Percentiles rank a stretch among this genome's conserved stretches.
phyloP scores from a whole-genome alignment of 495 filamentous ascomycete species.

The Podospora sp. region DNA sequence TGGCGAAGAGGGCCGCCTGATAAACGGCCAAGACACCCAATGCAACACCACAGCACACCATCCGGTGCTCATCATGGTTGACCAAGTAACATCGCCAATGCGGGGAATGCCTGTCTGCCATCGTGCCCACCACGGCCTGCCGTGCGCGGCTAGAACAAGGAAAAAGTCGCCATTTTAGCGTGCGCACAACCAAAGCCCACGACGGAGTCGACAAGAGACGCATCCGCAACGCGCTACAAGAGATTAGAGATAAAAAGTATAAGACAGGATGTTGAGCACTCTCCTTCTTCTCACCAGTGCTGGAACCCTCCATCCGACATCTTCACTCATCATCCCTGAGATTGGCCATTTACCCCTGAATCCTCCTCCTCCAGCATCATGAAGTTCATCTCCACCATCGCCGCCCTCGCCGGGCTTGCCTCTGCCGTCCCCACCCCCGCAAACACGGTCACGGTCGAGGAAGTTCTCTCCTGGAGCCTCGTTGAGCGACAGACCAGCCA shows the following conservation, averaged over 20 bases:
- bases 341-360: background rate
- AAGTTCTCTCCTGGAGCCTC: constrained; percentile 17
- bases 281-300: background rate
- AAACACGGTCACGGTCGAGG: constrained; percentile 7
- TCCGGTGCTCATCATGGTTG: background rate
- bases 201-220: background rate
- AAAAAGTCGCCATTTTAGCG: background rate
- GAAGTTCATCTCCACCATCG: constrained; percentile 24
- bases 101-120: constrained; percentile 20
- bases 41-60: background rate
- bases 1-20: background rate
- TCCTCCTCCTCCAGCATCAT: constrained; percentile 19
- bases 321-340: background rate
- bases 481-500: constrained; percentile 6
- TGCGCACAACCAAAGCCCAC: background rate
- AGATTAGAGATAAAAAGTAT: background rate
- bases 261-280: background rate
- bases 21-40: background rate
- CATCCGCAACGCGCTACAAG: background rate
- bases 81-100: constrained; percentile 15
- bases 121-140: background rate
- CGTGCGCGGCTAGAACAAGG: background rate
- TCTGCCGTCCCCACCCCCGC: constrained; percentile 17
- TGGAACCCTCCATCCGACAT: background rate
- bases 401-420: constrained; percentile 16